Evolutionary conservation across 1,284 basidiomycete species (phyloP).

Genomic region (Vanrija sp.): DNA sequence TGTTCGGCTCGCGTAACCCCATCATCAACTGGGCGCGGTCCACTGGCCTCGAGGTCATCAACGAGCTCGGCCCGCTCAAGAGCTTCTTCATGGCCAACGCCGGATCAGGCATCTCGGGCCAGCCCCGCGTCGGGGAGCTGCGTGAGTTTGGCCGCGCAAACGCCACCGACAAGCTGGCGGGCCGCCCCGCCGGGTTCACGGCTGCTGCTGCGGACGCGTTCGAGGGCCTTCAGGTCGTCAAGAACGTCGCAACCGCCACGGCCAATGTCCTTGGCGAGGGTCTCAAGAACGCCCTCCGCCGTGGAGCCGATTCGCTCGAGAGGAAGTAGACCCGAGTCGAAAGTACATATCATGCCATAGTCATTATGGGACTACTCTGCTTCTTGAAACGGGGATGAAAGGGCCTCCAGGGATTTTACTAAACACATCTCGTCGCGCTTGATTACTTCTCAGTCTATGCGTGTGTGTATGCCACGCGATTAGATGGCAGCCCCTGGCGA

Average conservation of each 20-base stretch:
- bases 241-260: conserved; percentile 1
- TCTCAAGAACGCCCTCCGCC: conserved; percentile 28
- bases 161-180: conserved; percentile 13
- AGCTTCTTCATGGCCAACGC: conserved; percentile 75
- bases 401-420: not conserved
- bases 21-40: conserved; percentile 80
- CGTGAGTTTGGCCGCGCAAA: conserved; percentile 23
- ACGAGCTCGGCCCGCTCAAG: conserved; percentile 80
- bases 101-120: conserved; percentile 50
- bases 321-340: not conserved
- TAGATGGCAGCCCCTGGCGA: conserved; percentile 11
- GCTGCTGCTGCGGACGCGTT: conserved; percentile 10
- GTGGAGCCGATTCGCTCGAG: conserved; percentile 15
- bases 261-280: conserved; percentile 30
- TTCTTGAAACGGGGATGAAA: too few species aligned
- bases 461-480: not conserved
- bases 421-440: not conserved
- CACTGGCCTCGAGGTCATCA: conserved; percentile 81
- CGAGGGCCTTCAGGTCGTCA: conserved; percentile 10
- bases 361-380: not conserved
- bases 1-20: conserved; percentile 65
- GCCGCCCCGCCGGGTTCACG: conserved; percentile 5
- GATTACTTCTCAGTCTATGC: not conserved
- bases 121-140: not conserved
- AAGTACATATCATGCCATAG: not conserved